Evolutionary conservation across 2,329 filamentous ascomycete species (phyloP), one percentile per base, ranked within the genome.

Genomic region (Fusarium dimerum): DNA sequence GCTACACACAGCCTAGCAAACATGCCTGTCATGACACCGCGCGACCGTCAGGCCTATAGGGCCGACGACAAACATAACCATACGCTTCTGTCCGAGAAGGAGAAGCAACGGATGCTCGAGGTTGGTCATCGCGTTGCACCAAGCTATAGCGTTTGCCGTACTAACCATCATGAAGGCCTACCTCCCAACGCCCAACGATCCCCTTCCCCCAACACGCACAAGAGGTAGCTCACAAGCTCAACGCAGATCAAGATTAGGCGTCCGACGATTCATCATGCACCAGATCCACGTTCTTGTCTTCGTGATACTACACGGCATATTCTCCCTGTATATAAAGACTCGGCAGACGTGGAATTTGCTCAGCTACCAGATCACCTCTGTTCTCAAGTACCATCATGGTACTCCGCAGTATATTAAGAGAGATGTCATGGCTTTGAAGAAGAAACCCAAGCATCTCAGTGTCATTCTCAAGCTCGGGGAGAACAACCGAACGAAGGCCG

Each of bases 311-410:
- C 91, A 96, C 66, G 81, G 88, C 56, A 70, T 96, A 61, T 97
- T 96, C 75, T 93, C 90, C 7, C 77, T 97, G 59, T 95, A 94
- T 71, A 87, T 97, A 61, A 88, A 92, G 57, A 74, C 90, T 52
- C 86, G 92, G 52, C 86, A 91, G 68, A 84, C 85, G 50, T 94
- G 91, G 75, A 88, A 93, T 70, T 83, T 87, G 9, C 80, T 96
- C 45, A 78, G 85, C 61, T 89, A 94, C 69, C 86, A 89, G 54
- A 76, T 93, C 58, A 83, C 91, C 48, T 89, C 90, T 10, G 82
- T 97, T 55, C 79, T 96, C 49, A 92, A 93, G 71, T 94, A 99
- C 76, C 95, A 99, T 75, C 94, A 99, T 72, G 89, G 90, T 47
- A 96, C 93, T 1, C 94, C 94, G 8, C 90, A 96, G 68, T 85